Base-by-base conservation (phyloP, 2,329 filamentous ascomycete genomes). In the Tolypocladium guangdongense region DNA sequence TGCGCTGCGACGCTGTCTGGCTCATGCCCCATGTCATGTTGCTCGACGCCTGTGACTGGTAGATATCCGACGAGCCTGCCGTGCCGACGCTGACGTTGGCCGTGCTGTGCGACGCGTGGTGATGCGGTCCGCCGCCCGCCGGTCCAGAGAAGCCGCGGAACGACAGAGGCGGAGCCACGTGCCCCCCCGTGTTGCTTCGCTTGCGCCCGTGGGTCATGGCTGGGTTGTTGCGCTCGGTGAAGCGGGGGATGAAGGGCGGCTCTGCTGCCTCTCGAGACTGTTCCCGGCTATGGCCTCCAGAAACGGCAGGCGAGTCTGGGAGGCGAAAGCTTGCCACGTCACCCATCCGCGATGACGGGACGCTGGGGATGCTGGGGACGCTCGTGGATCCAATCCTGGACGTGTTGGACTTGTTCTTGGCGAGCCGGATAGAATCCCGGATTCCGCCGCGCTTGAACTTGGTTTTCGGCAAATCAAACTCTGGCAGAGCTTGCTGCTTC, bases 361-460 rank as follows among this genome's bases (percentile, higher is more conserved):
- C 63, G 37, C 68, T 71, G 6, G 68, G 69, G 8, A 71, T 63
- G 56, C 68, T 72, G 3, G 77, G 74, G 43, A 78, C 70, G 51
- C 77, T 74, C 2, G 80, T 77, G 18, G 83, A 73, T 52, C 76
- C 74, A 0, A 81, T 73, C 52, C 71, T 78, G 5, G 79, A 75
- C 20, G 78, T 73, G 20, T 71, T 71, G 6, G 76, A 73, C 68
- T 67, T 78, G 60, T 86, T 83, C 71, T 96, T 96, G 14, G 91
- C 90, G 24, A 96, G 76, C 48, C 88, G 83, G 56, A 96, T 95
- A 0, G 91, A 96, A 69, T 97, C 91, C 49, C 90, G 83, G 59
- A 96, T 92, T 5, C 78, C 78, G 7, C 64, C 72, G 59, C 66
- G 76, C 66, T 78, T 77, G 2, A 74, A 56, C 63, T 77, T 81